These are phyloP conservation scores for Verbascum thapsus DNA, from an alignment of 257 asterid genomes.

Conservation along the genomic window DNA sequence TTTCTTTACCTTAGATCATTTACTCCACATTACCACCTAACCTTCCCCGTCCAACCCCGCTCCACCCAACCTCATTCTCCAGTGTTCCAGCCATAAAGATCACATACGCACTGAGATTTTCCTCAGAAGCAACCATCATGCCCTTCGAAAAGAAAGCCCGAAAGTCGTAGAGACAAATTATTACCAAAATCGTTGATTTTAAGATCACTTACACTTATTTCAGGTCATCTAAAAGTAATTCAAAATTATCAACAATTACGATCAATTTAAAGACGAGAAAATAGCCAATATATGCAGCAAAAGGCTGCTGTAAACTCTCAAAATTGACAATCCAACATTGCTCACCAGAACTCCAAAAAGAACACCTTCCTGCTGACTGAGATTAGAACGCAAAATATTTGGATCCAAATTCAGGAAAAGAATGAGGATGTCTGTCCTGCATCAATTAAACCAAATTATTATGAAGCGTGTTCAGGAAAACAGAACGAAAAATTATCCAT, in stretches of 20 bases:
- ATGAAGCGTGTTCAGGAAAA: constrained; percentile 29
- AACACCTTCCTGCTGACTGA: constrained; percentile 71
- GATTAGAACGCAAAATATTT: constrained; percentile 76
- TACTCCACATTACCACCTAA: neutral
- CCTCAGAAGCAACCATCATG: constrained; percentile 1
- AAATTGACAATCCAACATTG: constrained; percentile 23
- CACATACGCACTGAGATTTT: neutral
- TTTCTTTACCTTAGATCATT: neutral
- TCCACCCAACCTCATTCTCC: too few relatives aligned
- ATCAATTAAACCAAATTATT: constrained; percentile 48
- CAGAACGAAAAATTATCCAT: constrained; percentile 1
- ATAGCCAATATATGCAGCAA: constrained; percentile 12
- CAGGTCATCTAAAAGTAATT: constrained; percentile 4
- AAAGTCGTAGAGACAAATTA: constrained; percentile 13
- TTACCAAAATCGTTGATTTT: neutral
- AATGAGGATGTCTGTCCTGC: constrained; percentile 97
- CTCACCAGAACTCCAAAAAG: constrained; percentile 91
- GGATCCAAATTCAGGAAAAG: constrained; percentile 82
- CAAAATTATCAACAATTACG: constrained; percentile 1
- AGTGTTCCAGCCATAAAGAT: too few relatives aligned
- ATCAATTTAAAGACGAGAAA: constrained; percentile 14
- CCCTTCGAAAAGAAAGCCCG: neutral
- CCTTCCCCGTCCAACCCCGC: neutral
- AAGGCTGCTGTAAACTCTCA: constrained; percentile 15
- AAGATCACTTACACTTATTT: neutral